Evolutionary conservation across 2,329 filamentous ascomycete genomes (phyloP), one percentile per base, ranked within the genome.

Genomic region (Penicillium sp.): DNA sequence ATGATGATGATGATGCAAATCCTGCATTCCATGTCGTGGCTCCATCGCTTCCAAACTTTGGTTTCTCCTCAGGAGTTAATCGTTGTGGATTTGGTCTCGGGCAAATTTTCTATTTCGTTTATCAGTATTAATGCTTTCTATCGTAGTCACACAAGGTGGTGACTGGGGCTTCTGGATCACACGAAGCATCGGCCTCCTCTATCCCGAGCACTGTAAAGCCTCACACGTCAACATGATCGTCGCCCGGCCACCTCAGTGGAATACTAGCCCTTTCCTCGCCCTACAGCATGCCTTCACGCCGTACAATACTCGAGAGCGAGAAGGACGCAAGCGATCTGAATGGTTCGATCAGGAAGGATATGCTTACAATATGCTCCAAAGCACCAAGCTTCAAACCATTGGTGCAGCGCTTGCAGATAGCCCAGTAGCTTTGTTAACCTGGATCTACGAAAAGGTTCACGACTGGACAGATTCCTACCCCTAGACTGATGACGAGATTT

Each of bases 391-490:
- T 0, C 87, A 91, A 54, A 94, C 91, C 0, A 74, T 93, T 0
- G 88, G 88, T 0, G 90, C 90, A 70, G 86, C 82, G 0, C 81
- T 94, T 3, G 82, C 85, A 0, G 90, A 93, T 72, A 88, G 85
- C 3, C 91, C 91, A 0, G 85, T 91, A 0, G 89, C 85, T 0
- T 78, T 92, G 4, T 79, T 94, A 0, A 85, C 89, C 0, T 95
- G 91, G 91, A 88, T 94, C 42, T 91, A 91, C 66, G 91, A 94
- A 77, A 94, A 95, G 72, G 78, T 95, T 24, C 86, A 89, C 65
- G 89, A 91, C 70, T 94, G 91, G 91, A 88, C 88, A 0, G 91
- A 94, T 69, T 71, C 70, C 0, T 92, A 92, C 70, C 79, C 85
- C 0, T 93, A 90, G 90, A 89, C 86, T 0, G 88, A 92, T 60